Conservation (phyloP, 2,329 filamentous ascomycete genomes). For the Hymenoscyphus albidus region DNA sequence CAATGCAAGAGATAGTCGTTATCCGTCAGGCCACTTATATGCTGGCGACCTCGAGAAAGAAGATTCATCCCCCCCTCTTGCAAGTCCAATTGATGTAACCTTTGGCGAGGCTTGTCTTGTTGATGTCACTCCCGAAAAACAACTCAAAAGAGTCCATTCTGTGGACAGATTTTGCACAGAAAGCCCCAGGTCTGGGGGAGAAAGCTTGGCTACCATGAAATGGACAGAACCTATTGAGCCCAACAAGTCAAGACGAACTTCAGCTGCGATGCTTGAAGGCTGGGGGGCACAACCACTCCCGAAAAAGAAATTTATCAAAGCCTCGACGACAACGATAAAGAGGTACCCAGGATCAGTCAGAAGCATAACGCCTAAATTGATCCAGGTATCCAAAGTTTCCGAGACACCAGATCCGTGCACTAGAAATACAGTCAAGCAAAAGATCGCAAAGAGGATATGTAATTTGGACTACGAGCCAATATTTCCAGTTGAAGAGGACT, state of each 20-base stretch:
- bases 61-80: conserved; percentile 17
- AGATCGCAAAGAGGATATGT: background rate
- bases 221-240: conserved; percentile 9
- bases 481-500: conserved; percentile 52
- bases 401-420: background rate
- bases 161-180: conserved; percentile 19
- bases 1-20: conserved; percentile 1
- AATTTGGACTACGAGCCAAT: conserved; percentile 38
- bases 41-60: conserved; percentile 19
- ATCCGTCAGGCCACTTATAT: conserved; percentile 3
- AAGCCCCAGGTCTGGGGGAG: conserved; percentile 8
- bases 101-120: conserved; percentile 33
- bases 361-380: background rate
- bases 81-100: conserved; percentile 20
- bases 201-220: background rate
- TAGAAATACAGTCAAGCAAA: background rate
- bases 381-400: background rate
- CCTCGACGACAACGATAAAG: conserved; percentile 33
- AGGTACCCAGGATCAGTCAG: conserved; percentile 25
- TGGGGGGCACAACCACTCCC: conserved; percentile 25
- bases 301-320: conserved; percentile 31
- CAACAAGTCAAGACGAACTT: conserved; percentile 3
- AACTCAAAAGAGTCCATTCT: conserved; percentile 21
- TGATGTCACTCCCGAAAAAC: conserved; percentile 23
- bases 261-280: conserved; percentile 1